Base-by-base conservation (phyloP, 176 grass and related monocot genomes). In the Eragrostis curvula region DNA sequence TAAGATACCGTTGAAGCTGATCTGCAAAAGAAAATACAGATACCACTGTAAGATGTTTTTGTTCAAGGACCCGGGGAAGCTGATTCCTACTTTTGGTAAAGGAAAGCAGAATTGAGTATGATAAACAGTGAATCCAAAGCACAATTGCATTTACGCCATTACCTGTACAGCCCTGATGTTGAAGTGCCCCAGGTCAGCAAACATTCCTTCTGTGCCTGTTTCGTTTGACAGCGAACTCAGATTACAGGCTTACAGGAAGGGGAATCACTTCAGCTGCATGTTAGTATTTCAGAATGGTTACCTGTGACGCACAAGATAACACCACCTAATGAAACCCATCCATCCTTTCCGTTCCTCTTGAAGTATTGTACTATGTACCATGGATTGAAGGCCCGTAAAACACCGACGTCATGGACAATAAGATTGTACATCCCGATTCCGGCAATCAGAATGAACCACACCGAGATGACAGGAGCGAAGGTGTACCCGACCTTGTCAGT, bases 111-210 rank as follows among this genome's bases (percentile, higher is more conserved):
- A 0, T 70, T 46, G 13, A 70, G 36, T 32, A 21, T 41, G 8
- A 78, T 36, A 57, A 77, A 59, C 41, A 6, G 7, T 77, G 23
- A 61, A 83, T 13, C 12, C 8, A 25, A 58, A 36, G n/a, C 59
- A 25, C 7, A 48, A 18, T 29, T 18, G 11, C 9, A 21, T 0
- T 8, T 18, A 30, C 60, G 29, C 16, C 73, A 62, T 73, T 81
- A 92, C 88, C 87, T 90, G 89, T 79, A 97, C 89, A 21, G 92
- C 87, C 77, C 77, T 82, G 73, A 94, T 87, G 61, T 93, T 92
- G 85, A 97, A 97, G 61, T 97, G 94, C 7, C 94, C 92, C 12
- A 97, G 80, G 74, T 94, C 89, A 70, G 94, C 94, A 89, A 90
- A 94, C 87, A 97, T 88, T 0, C 85, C 90, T 79, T 97, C 95